Conservation (phyloP, 1,139 yeast species). For the Kodamaea ohmeri region DNA sequence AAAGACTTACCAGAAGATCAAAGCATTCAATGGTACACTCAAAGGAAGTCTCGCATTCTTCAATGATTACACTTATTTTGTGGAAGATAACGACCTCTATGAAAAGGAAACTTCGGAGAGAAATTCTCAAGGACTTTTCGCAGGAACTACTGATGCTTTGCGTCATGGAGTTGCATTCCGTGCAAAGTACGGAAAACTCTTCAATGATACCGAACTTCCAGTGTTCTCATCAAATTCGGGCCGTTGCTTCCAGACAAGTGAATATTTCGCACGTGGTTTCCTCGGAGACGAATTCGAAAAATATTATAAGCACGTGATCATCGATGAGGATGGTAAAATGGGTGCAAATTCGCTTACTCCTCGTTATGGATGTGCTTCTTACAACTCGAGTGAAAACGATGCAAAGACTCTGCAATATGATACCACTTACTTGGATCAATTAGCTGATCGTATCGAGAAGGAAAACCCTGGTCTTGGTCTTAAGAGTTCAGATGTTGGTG, state of each 20-base stretch:
- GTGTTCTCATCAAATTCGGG: constrained; percentile 19
- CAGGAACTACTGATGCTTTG: constrained; percentile 21
- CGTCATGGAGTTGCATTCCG: constrained; percentile 20
- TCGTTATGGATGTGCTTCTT: constrained; percentile 26
- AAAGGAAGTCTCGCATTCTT: constrained; percentile 32
- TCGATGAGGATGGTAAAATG: constrained; percentile 24
- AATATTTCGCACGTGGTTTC: constrained; percentile 23
- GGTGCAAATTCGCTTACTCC: constrained; percentile 26
- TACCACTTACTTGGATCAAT: constrained; percentile 26
- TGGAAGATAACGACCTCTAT: constrained; percentile 16
- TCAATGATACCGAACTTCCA: constrained; percentile 17
- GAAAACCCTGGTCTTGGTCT: constrained; percentile 42
- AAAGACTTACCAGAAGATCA: constrained; percentile 21
- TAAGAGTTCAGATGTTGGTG: constrained; percentile 38
- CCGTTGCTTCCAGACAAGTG: constrained; percentile 18
- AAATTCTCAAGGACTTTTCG: constrained; percentile 27
- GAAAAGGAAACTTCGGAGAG: constrained; percentile 29
- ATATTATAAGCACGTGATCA: constrained; percentile 16
- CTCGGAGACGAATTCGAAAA: constrained; percentile 24
- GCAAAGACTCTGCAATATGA: constrained; percentile 20
- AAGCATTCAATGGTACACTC: constrained; percentile 23
- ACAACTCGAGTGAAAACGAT: constrained; percentile 19
- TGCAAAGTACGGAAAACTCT: constrained; percentile 16
- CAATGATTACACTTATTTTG: constrained; percentile 35
- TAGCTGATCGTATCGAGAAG: constrained; percentile 36